These are phyloP conservation scores for Clavispora carvajalis DNA, from an alignment of 805 yeast species.

Conservation along the genomic window DNA sequence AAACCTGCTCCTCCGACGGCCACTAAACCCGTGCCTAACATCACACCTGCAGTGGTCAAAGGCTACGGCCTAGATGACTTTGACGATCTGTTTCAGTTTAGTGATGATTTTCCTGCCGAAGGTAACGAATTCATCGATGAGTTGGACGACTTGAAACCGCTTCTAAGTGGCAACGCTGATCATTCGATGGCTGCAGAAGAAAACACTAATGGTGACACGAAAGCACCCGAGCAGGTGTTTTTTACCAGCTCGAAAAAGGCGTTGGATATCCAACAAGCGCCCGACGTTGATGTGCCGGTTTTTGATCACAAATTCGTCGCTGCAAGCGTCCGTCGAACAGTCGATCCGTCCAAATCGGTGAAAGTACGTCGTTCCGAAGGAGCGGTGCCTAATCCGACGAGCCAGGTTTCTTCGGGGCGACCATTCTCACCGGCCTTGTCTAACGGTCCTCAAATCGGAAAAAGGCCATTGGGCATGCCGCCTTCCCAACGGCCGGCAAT, in stretches of 20 bases:
- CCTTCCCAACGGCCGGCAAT: constrained; percentile 24
- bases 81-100: constrained; percentile 37
- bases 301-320: constrained; percentile 47
- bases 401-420: constrained; percentile 9
- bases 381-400: constrained; percentile 17
- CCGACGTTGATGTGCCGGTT: constrained; percentile 46
- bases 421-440: constrained; percentile 1
- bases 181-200: neutral
- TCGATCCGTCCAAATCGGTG: constrained; percentile 64
- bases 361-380: constrained; percentile 45
- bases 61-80: constrained; percentile 25
- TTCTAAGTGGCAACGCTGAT: neutral
- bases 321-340: constrained; percentile 44
- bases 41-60: constrained; percentile 7
- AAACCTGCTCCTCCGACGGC: neutral
- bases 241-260: constrained; percentile 17
- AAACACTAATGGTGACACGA: neutral
- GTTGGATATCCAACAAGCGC: constrained; percentile 13
- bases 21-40: neutral
- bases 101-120: constrained; percentile 33
- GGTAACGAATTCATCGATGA: constrained; percentile 14
- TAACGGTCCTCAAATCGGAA: constrained; percentile 9
- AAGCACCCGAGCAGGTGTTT: constrained; percentile 13
- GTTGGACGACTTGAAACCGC: constrained; percentile 18
- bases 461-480: constrained; percentile 31